Base-by-base conservation (phyloP, 331 rosid species). In the Arachis monticola region DNA sequence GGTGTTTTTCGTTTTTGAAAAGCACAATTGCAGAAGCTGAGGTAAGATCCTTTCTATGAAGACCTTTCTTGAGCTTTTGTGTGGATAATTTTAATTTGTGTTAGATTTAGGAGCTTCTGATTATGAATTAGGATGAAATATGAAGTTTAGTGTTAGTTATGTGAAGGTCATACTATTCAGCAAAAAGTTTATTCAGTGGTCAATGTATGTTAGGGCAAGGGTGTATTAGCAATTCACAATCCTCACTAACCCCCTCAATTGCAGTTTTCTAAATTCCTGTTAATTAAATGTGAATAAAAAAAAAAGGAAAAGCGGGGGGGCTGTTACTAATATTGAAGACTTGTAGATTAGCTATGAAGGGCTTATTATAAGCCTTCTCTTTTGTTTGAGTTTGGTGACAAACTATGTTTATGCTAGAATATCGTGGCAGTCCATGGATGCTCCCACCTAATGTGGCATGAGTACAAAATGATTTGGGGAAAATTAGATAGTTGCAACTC, bases 231-330 rank as follows among this genome's bases (percentile, higher is more conserved):
- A 61, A 1, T 46, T 60, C 30, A 7, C 35, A 50, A 61, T 48
- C 27, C 12, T 1, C 69, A 5, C 5, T 13, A 6, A 61, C 40
- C 32, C 17, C 45, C 51, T 62, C 7, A 62, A 17, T 14, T 51
- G 41, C 53, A 73, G 52, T 60, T 73, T 48, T 38, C 61, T 60
- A 60, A 30, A 59, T n/a, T n/a, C 31, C 22, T 27, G 68, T 17
- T 11, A 17, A 13, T 8, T 35, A 35, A 32, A 48, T 38, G 50
- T 72, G 59, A 35, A 48, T 73, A 31, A 60, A 60, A 58, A 60
- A 47, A n/a, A 31, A 60, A 4, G 14, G 31, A 4, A 35, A 4
- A 35, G 40, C 4, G 3, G 3, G 5, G 40, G 40, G 40, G 38
- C 40, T 35, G 4, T 38, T 0, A 38, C 41, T 38, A 38, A 38